A percentile compares a stretch with the other conserved stretches of the same genome.
phyloP scores from a whole-genome alignment of 129 eudicot species.

The Flaveria trinervia region DNA sequence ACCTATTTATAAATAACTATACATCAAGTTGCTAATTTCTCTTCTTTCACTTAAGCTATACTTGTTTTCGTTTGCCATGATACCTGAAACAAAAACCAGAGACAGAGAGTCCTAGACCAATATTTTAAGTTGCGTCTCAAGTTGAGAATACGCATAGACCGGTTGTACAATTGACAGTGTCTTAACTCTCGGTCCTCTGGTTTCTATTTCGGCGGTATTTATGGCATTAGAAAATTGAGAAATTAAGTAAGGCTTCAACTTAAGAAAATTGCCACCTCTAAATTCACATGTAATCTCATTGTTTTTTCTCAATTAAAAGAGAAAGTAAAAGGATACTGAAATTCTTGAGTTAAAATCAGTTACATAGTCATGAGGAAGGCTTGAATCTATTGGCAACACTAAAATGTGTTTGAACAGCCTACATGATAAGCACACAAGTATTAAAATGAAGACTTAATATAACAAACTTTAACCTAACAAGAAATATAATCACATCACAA shows the following conservation, averaged over 20 bases:
- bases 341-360: conserved; percentile 62
- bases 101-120: too few relatives aligned
- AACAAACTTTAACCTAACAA: conserved; percentile 14
- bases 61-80: too few relatives aligned
- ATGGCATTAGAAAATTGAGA: too few relatives aligned
- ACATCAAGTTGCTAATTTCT: too few relatives aligned
- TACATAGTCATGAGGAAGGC: conserved; percentile 60
- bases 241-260: too few relatives aligned
- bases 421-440: conserved; percentile 28
- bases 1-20: not conserved
- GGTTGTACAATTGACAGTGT: too few relatives aligned
- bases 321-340: conserved; percentile 67
- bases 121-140: too few relatives aligned
- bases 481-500: not conserved
- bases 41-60: too few relatives aligned
- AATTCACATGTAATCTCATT: conserved; percentile 3
- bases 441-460: conserved; percentile 9
- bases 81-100: too few relatives aligned
- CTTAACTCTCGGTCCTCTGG: too few relatives aligned
- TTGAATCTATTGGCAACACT: conserved; percentile 70
- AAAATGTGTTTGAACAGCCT: conserved; percentile 72
- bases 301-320: not conserved
- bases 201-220: too few relatives aligned
- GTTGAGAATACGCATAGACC: too few relatives aligned
- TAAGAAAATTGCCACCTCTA: not conserved